Base-by-base conservation (phyloP, 306 rosid species). In the Lotus japonicus region DNA sequence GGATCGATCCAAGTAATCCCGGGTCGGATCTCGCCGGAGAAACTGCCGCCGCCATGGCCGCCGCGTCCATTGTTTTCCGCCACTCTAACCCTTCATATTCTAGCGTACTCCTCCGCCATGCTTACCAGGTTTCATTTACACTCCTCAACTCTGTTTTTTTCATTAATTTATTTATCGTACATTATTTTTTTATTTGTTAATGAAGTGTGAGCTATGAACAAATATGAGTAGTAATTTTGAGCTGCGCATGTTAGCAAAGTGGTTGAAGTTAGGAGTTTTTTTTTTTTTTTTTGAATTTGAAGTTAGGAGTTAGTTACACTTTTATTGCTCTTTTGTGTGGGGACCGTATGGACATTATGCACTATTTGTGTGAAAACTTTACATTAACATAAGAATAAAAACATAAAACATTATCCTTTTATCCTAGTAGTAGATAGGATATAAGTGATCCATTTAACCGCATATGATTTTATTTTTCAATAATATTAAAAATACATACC, bases 11-110 rank as follows among this genome's bases (percentile, higher is more conserved):
- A 0, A 90, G 87, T 67, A 95, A 95, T 11, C 99, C 99, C 48
- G 99, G 99, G 50, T 90, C 99, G 65, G 99, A 95, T 87, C 99
- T 95, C 0, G 97, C 97, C 38, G 99, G 97, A 54, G 99, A 95
- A 81, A 88, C 99, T 0, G 97, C 99, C 7, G 99, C 99, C 7
- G 99, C 99, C 2, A 90, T 95, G 99, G 97, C 99, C 0, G 97
- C 99, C 5, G 99, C 99, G 1, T 90, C 97, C 72, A 72, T 95
- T 8, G 99, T 95, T 16, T 95, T 95, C 87, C 92, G 90, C 66
- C 96, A 50, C 76, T 78, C 90, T 36, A 80, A 90, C 76, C 99
- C 96, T 2, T 58, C 91, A 4, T 95, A 95, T 59, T 45, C 99
- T 43, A 66, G n/a, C 6, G 83, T 72, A 82, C 95, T 95, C 44